Percentiles rank a stretch among this genome's conserved stretches.
Conservation (phyloP, 73 alveolate genomes). For the Effrenium voratum region DNA sequence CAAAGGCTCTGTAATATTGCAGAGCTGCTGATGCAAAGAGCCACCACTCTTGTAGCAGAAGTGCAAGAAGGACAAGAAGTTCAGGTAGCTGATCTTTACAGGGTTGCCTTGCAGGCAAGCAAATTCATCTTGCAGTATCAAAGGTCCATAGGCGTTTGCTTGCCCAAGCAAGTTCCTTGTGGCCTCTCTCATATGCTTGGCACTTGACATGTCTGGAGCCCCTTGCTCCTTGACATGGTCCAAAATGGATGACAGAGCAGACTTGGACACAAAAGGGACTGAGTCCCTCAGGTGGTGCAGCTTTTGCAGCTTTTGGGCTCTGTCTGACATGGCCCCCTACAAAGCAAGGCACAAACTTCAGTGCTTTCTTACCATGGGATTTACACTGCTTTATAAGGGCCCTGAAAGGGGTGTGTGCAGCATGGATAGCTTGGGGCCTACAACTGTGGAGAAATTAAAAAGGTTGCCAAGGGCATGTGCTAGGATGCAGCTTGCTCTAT, state of each 20-base stretch:
- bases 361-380: too few relatives aligned
- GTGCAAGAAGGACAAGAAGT: neutral
- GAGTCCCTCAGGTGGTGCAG: neutral
- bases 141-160: conserved; percentile 3
- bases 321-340: conserved; percentile 1
- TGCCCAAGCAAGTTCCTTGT: neutral
- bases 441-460: too few relatives aligned
- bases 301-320: neutral
- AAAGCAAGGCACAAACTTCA: too few relatives aligned
- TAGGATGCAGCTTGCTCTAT: too few relatives aligned
- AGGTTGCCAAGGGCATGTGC: too few relatives aligned
- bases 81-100: neutral
- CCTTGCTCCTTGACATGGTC: neutral
- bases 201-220: neutral
- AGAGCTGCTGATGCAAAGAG: neutral
- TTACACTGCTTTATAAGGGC: too few relatives aligned
- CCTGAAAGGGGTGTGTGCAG: too few relatives aligned
- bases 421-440: too few relatives aligned
- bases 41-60: conserved; percentile 17
- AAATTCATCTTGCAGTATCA: neutral
- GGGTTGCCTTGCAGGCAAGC: neutral
- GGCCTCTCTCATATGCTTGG: conserved; percentile 21
- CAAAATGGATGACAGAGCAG: neutral
- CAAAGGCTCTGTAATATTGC: neutral
- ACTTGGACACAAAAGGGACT: neutral